phyloP scores from a whole-genome alignment of 805 yeast species.

The Clavispora asparagi region DNA sequence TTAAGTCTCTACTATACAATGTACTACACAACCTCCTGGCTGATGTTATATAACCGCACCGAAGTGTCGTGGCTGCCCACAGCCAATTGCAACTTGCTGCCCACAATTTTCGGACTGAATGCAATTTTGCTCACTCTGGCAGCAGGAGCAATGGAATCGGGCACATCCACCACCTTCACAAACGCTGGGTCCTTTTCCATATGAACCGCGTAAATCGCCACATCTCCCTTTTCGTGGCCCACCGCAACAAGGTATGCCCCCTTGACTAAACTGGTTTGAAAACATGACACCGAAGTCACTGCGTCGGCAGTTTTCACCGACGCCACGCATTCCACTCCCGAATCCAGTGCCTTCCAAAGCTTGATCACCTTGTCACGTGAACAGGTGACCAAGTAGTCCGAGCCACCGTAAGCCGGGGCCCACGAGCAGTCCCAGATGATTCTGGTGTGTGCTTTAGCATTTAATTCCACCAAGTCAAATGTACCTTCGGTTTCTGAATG shows the following conservation, averaged over 20 bases:
- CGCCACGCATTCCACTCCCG: constrained; percentile 28
- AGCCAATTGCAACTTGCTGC: constrained; percentile 38
- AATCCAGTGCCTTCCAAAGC: constrained; percentile 48
- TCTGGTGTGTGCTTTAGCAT: constrained; percentile 79
- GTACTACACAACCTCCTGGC: background rate
- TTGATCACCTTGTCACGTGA: constrained; percentile 81
- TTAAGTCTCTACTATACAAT: background rate
- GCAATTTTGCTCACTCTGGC: constrained; percentile 56
- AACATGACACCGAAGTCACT: constrained; percentile 64
- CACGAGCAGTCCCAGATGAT: constrained; percentile 96
- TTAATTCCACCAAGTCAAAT: constrained; percentile 38
- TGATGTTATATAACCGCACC: constrained; percentile 37
- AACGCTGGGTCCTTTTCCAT: constrained; percentile 17
- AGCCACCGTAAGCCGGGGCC: constrained; percentile 45
- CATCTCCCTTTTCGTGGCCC: constrained; percentile 68
- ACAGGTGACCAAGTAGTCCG: constrained; percentile 63
- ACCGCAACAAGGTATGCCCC: constrained; percentile 42
- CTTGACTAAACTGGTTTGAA: constrained; percentile 20
- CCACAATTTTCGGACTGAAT: constrained; percentile 40
- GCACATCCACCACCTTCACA: constrained; percentile 26
- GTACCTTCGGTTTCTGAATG: constrained; percentile 19
- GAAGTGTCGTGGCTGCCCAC: constrained; percentile 67
- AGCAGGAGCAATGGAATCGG: constrained; percentile 47
- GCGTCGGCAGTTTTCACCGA: constrained; percentile 48
- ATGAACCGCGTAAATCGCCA: constrained; percentile 40